phyloP scores from a whole-genome alignment of 768 basidiomycete species.

The Holtermanniella nyarrowii region DNA sequence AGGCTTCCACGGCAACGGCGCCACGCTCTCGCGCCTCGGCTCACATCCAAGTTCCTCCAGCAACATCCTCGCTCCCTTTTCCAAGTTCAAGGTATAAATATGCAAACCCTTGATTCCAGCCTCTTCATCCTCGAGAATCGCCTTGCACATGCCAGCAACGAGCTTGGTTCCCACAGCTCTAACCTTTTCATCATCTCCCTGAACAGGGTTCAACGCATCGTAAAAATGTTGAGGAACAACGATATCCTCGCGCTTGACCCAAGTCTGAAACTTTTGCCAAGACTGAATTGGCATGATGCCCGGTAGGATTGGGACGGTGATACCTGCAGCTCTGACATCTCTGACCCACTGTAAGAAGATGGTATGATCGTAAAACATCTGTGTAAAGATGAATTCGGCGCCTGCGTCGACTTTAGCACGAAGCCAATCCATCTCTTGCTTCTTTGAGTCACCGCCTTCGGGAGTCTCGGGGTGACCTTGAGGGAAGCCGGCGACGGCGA shows the following conservation, averaged over 20 bases:
- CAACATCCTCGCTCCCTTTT: constrained; percentile 89
- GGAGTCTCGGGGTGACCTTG: constrained; percentile 57
- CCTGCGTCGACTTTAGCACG: constrained; percentile 89
- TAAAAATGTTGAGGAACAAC: constrained; percentile 64
- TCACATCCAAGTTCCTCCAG: constrained; percentile 75
- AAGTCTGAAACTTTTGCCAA: constrained; percentile 85
- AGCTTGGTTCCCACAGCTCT: constrained; percentile 85
- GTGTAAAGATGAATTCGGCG: constrained; percentile 88
- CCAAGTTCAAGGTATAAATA: constrained; percentile 96
- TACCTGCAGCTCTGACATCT: constrained; percentile 67
- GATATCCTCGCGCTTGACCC: constrained; percentile 41
- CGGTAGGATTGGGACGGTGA: constrained; percentile 79
- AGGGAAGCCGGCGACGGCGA: constrained; percentile 88
- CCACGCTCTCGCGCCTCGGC: constrained; percentile 59
- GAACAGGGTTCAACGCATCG: constrained; percentile 70
- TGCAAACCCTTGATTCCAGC: constrained; percentile 81
- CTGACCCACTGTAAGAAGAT: constrained; percentile 88
- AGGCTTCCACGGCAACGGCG: constrained; percentile 95
- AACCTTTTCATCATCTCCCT: constrained; percentile 88
- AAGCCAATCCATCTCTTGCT: constrained; percentile 66
- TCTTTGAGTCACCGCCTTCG: constrained; percentile 47
- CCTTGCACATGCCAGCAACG: constrained; percentile 86
- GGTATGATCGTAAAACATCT: constrained; percentile 93
- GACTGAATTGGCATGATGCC: constrained; percentile 94
- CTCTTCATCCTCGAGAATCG: constrained; percentile 60